Evolutionary conservation across 305 asterid species (phyloP).

Genomic region (Fraxinus baroniana): DNA sequence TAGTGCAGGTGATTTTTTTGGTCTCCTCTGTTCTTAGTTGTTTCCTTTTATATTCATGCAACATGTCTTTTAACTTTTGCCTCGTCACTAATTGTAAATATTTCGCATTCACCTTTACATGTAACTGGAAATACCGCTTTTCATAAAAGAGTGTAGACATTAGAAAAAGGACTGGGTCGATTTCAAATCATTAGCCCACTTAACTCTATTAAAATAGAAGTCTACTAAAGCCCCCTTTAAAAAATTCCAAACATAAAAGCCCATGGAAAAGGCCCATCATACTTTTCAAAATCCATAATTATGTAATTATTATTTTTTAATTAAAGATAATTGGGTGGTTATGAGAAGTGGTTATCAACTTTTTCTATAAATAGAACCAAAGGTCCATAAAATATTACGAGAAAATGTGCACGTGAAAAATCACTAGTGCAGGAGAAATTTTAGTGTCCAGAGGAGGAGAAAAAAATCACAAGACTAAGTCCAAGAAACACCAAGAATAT

Average conservation of each 20-base stretch:
- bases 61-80: background rate
- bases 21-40: background rate
- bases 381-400: background rate
- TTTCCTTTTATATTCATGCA: background rate
- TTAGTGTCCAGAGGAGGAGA: background rate
- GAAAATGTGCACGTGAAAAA: background rate
- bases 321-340: background rate
- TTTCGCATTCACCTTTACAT: background rate
- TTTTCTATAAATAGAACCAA: no score
- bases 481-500: background rate
- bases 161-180: background rate
- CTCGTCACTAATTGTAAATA: background rate
- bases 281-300: background rate
- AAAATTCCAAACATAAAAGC: background rate
- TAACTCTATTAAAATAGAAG: background rate
- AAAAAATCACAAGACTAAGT: background rate
- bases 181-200: background rate
- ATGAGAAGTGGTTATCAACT: background rate
- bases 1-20: constrained; percentile 46
- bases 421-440: background rate
- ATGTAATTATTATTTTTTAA: no score
- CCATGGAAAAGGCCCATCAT: background rate
- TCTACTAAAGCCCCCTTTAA: background rate
- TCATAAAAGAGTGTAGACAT: background rate
- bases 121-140: background rate